Base-by-base conservation (phyloP, 495 filamentous ascomycete genomes). In the Aspergillus affinis region DNA sequence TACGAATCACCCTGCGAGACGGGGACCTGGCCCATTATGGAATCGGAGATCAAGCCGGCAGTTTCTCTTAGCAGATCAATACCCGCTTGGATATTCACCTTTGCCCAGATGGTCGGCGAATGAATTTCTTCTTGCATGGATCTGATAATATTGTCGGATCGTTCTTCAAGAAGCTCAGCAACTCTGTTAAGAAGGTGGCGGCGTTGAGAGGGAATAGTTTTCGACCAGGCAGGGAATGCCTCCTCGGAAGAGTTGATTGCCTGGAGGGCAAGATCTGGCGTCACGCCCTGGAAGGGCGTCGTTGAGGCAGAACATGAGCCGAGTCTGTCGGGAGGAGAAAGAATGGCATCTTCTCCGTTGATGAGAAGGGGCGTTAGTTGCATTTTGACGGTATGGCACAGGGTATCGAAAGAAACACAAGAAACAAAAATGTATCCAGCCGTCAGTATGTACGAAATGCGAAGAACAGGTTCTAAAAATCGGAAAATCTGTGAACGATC, bases 191-290 rank as follows among this genome's bases (percentile, higher is more conserved):
- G 75, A 59, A 93, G 82, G 12, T 41, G 58, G 27, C 88, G 84
- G 17, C 87, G 85, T 36, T 72, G 48, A 10, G 69, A 60, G 6
- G 85, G 81, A 10, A 78, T 79, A 0, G 84, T 81, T 48, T 81
- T 76, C 27, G 75, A 78, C 90, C 90, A 93, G 58, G 80, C 63
- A 55, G 77, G 75, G 67, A 88, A 86, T 3, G 90, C 90, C 4
- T 72, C 72, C 15, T 81, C 74, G 0, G 88, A 86, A 1, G 88
- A 79, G 10, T 80, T 69, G 15, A 87, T 67, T 21, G 88, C 88
- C 10, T 73, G 64, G 21, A 75, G 55, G 44, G 82, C 86, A n/a
- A 90, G 84, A 12, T 62, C 64, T 23, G 81, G 71, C 10, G 80
- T 79, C 19, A 87, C 87, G 50, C 47, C 47, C 21, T 49, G 47